Evolutionary conservation across 495 filamentous ascomycete genomes (phyloP), one percentile per base, ranked within the genome.

Genomic region (Parathielavia appendiculata): DNA sequence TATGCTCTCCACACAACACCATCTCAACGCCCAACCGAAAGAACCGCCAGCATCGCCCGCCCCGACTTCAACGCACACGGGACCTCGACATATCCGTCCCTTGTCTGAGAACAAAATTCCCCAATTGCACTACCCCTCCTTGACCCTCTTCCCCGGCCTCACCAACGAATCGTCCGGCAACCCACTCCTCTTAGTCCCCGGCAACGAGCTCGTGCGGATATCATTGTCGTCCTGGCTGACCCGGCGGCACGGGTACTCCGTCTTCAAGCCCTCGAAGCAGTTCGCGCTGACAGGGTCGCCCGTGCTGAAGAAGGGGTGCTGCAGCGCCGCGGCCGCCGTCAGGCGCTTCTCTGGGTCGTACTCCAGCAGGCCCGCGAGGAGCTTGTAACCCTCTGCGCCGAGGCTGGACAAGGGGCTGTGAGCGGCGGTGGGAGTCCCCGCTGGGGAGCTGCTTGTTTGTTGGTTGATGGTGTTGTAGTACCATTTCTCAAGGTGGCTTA

Each of bases 141-240:
- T 90, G 45, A 86, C 53, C 63, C 87, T 76, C 76, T 91, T 91
- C 6, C 77, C 77, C 3, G 83, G 80, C 30, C 83, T 76, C 45
- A 84, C 75, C 41, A 93, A 59, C 17, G 79, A 83, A 76, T 96
- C 92, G 71, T 96, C 92, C 6, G 89, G 88, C 54, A 96, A 63
- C 2, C 90, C 93, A 59, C 88, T 91, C 47, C 92, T 79, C 74
- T 97, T 97, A 2, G 92, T 96, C 1, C 93, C 93, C 8, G 93
- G 90, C 36, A 96, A 69, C 69, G 89, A 92, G n/a, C 83, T 83
- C 0, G 86, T 88, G 5, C 89, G 79, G 53, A 97, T 95, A 72
- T 97, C 93, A 66, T 95, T 95, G 66, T 96, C 91, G 63, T 97
- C 93, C 65, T 92, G 86, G 52, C 86, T 95, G 7, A 99, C 92